phyloP scores from a whole-genome alignment of 768 basidiomycete species.

The Russula lepida region DNA sequence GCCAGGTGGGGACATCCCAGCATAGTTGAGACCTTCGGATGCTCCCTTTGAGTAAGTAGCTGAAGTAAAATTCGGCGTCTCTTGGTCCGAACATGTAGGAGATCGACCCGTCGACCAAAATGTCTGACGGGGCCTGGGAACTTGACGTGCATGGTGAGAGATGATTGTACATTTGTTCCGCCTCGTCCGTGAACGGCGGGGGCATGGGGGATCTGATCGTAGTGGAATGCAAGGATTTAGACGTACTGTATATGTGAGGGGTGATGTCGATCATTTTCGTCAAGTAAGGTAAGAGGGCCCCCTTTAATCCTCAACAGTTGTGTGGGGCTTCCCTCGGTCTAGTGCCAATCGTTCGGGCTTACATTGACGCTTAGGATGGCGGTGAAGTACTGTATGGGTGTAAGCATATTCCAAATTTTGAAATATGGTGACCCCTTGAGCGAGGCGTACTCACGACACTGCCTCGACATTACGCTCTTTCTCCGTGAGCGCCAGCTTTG shows the following conservation, averaged over 20 bases:
- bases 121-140: background rate
- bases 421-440: background rate
- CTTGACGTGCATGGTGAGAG: background rate
- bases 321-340: background rate
- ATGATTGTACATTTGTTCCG: no score
- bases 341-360: background rate
- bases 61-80: background rate
- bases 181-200: background rate
- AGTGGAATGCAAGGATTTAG: background rate
- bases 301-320: background rate
- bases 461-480: background rate
- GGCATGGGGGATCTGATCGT: background rate
- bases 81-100: background rate
- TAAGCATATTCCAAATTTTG: background rate
- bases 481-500: background rate
- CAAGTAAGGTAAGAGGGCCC: background rate
- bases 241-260: background rate
- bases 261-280: background rate
- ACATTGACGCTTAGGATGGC: background rate
- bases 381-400: background rate
- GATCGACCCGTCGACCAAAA: background rate
- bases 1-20: background rate
- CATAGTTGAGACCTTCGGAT: background rate
- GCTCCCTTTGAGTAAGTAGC: background rate
- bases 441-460: background rate